Conservation (phyloP, 352 stramenopile species). For the Globisporangium splendens region DNA sequence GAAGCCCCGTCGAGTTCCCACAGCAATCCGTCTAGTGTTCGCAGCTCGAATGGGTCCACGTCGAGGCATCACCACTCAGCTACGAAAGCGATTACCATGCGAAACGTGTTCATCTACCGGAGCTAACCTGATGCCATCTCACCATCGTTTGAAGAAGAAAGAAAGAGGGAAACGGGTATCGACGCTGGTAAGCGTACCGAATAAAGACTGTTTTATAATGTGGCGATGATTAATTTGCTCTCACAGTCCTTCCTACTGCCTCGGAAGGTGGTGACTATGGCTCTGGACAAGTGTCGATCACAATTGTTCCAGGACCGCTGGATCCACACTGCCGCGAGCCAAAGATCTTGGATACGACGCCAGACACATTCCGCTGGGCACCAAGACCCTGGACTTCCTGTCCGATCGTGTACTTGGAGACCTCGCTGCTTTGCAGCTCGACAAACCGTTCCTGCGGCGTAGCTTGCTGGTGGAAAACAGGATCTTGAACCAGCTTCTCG, state of each 20-base stretch:
- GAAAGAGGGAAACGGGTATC: background rate
- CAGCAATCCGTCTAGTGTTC: conserved; percentile 10
- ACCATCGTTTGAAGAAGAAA: background rate
- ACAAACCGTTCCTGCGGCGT: conserved; percentile 47
- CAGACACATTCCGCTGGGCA: conserved; percentile 46
- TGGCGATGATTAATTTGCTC: too few relatives aligned
- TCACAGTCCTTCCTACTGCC: background rate
- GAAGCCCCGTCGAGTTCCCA: conserved; percentile 2
- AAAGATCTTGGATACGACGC: conserved; percentile 66
- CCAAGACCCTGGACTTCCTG: conserved; percentile 53
- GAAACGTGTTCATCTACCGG: conserved; percentile 22
- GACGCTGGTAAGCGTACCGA: background rate
- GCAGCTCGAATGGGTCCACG: conserved; percentile 9
- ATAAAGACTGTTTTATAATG: background rate
- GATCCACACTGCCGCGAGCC: conserved; percentile 66
- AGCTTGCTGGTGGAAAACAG: conserved; percentile 30
- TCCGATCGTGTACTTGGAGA: conserved; percentile 70
- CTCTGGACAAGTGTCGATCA: conserved; percentile 57
- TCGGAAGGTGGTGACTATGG: conserved; percentile 3
- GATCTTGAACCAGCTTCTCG: conserved; percentile 49
- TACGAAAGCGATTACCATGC: conserved; percentile 12
- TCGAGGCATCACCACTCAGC: conserved; percentile 7
- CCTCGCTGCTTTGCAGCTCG: conserved; percentile 76
- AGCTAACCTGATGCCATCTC: conserved; percentile 4
- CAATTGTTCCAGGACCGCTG: conserved; percentile 59